Base-by-base conservation (phyloP, 2,329 filamentous ascomycete species). In the Didymosphaeria variabile region DNA sequence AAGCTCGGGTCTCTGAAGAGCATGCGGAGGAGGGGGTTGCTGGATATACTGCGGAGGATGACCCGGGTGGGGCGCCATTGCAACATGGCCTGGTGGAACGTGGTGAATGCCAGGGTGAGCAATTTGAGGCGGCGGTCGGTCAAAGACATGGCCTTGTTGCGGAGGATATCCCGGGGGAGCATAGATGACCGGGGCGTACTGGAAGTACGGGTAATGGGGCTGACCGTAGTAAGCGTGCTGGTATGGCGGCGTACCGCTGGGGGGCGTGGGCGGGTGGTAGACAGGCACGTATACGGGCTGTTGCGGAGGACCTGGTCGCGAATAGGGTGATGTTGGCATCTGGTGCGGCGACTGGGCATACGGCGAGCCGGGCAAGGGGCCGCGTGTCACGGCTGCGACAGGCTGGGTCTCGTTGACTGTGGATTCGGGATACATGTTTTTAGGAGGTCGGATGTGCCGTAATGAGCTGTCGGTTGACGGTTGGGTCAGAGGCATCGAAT, bases 391-490 rank as follows among this genome's bases (percentile, higher is more conserved):
- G 2, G 92, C 90, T 13, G 94, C 92, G 15, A 93, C 89, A 60
- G 90, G 90, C 75, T 90, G 90, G 64, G 90, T 86, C 72, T 97
- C 94, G 74, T 93, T 92, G 69, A 97, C 88, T 49, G 93, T 97
- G 1, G 94, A 97, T 79, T 99, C 95, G 0, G 95, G 95, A 77
- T 99, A 99, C 88, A 98, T 93, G 75, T 94, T 94, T 84, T 97
- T 97, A 49, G 90, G 86, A 0, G 94, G 94, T 2, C 92, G 84
- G 64, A 99, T 95, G 73, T 91, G 87, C 69, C 93, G 89, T 55
- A 99, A 84, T 23, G 85, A 82, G 5, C 92, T 88, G 74, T 99
- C 95, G 34, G 87, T 90, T 50, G 91, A 91, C 0, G 95, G 95
- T 72, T 95, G 91, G 66, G 88, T 87, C 32, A 98, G 85, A 54